Percentiles rank a stretch among this genome's conserved stretches.
These are phyloP conservation scores for Termitomyces titanicus DNA, from an alignment of 768 basidiomycete species.

Conservation along the genomic window DNA sequence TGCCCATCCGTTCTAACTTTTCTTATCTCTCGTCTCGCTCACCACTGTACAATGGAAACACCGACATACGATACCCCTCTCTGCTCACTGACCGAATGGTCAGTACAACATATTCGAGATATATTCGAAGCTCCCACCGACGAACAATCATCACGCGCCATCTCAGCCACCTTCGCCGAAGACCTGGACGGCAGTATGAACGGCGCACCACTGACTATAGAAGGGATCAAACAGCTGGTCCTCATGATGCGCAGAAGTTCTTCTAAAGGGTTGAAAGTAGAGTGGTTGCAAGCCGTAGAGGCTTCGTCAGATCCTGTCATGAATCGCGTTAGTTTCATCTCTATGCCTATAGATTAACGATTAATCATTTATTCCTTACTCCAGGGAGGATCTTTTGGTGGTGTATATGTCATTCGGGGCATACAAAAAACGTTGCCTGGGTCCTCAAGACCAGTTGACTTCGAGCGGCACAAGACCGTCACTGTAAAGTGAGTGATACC, in stretches of 20 bases:
- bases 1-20: not conserved
- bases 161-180: conserved; percentile 43
- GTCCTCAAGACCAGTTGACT: conserved; percentile 27
- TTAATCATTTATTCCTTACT: not conserved
- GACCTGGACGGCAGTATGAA: conserved; percentile 39
- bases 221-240: conserved; percentile 39
- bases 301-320: conserved; percentile 33
- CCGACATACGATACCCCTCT: conserved; percentile 20
- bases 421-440: conserved; percentile 36
- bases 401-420: conserved; percentile 49
- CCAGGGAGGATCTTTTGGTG: conserved; percentile 47
- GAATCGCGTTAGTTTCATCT: conserved; percentile 36
- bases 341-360: not conserved
- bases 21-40: not conserved
- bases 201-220: conserved; percentile 35
- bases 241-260: conserved; percentile 37
- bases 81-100: conserved; percentile 46
- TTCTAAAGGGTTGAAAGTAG: conserved; percentile 37
- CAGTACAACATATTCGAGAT: conserved; percentile 40
- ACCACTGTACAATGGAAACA: conserved; percentile 11
- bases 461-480: conserved; percentile 49
- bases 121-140: conserved; percentile 50
- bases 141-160: conserved; percentile 36
- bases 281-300: conserved; percentile 46
- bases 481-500: conserved; percentile 41